Percentiles rank a stretch among this genome's conserved stretches.
These are phyloP conservation scores for Amanita brunnescens DNA, from an alignment of 768 basidiomycete genomes.

Conservation along the genomic window DNA sequence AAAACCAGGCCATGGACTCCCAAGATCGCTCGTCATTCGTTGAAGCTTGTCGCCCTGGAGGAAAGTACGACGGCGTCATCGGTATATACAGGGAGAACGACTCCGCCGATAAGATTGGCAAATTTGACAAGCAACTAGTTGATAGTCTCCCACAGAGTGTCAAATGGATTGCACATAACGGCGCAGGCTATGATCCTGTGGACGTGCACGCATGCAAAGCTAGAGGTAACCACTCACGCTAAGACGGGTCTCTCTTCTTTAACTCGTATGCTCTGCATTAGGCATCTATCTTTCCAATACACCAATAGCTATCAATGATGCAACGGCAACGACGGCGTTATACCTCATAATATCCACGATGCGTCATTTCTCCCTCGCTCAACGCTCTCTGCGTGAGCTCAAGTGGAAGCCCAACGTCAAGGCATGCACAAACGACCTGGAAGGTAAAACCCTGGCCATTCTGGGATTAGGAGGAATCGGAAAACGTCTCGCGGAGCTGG, in stretches of 20 bases:
- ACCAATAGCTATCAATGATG: constrained; percentile 84
- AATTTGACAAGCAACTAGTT: constrained; percentile 76
- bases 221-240: constrained; percentile 36
- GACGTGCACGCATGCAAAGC: constrained; percentile 67
- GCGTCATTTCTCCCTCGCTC: constrained; percentile 62
- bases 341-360: constrained; percentile 75
- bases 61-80: constrained; percentile 64
- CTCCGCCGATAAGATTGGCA: constrained; percentile 56
- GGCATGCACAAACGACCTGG: constrained; percentile 49
- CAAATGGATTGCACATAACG: constrained; percentile 88
- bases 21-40: constrained; percentile 62
- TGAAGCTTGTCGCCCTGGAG: constrained; percentile 48
- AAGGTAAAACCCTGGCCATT: constrained; percentile 61
- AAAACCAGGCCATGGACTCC: constrained; percentile 39
- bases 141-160: constrained; percentile 54
- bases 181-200: constrained; percentile 88
- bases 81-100: constrained; percentile 77
- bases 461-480: constrained; percentile 78
- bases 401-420: constrained; percentile 56
- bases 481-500: constrained; percentile 58
- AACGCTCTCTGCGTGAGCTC: constrained; percentile 45
- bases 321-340: constrained; percentile 81
- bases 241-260: not conserved
- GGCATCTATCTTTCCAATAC: constrained; percentile 83
- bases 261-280: constrained; percentile 15